A percentile compares a stretch with the other conserved stretches of the same genome.
phyloP scores from a whole-genome alignment of 2,329 filamentous ascomycete genomes.

The Pestalotiopsis sp. region DNA sequence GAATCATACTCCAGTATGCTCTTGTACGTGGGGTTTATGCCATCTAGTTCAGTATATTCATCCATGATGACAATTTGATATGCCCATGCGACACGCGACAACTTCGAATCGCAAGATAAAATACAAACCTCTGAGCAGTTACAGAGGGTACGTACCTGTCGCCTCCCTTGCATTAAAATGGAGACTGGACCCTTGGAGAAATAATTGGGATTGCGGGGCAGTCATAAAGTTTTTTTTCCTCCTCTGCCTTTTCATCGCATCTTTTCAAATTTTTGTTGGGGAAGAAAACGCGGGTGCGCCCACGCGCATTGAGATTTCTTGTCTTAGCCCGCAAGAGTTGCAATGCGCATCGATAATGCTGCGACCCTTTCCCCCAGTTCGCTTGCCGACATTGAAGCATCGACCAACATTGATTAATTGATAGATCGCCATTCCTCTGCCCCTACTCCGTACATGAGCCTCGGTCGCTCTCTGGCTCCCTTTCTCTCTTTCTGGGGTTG shows the following conservation, averaged over 20 bases:
- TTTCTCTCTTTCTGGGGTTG: neutral
- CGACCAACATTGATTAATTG: neutral
- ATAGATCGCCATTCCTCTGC: neutral
- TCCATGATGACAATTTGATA: too few species aligned
- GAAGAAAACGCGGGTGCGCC: neutral
- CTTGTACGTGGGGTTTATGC: too few species aligned
- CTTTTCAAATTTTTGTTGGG: slow-evolving; percentile 3
- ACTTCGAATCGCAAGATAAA: too few species aligned
- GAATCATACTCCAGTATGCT: too few species aligned
- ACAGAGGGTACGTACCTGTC: neutral
- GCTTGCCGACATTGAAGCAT: neutral
- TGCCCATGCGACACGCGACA: too few species aligned
- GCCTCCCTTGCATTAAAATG: neutral
- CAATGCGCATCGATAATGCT: neutral
- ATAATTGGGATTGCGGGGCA: slow-evolving; percentile 3
- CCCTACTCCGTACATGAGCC: neutral
- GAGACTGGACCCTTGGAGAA: neutral
- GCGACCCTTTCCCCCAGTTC: neutral
- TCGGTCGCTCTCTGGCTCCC: neutral
- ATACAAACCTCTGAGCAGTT: too few species aligned
- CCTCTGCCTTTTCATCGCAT: neutral
- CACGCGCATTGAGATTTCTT: neutral
- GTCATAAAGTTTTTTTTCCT: neutral
- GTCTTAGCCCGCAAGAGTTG: neutral
- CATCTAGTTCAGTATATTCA: too few species aligned